Conservation (phyloP, 2,329 filamentous ascomycete genomes). For the Pyricularia grisea region DNA sequence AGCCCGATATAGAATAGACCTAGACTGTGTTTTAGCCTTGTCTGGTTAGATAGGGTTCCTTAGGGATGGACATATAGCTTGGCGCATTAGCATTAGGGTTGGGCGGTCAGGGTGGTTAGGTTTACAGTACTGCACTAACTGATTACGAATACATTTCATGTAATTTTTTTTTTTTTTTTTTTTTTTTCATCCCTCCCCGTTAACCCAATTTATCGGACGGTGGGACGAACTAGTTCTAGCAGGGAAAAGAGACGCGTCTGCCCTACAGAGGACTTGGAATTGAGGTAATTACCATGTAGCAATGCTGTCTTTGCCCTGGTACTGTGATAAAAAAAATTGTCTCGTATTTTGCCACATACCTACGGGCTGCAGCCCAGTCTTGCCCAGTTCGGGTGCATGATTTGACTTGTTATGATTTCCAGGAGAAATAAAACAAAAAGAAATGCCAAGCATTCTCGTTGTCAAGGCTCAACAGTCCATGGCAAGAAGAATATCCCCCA, state of each 20-base stretch:
- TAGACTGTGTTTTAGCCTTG: background rate
- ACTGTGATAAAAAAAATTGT: background rate
- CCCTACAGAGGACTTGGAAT: background rate
- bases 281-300: background rate
- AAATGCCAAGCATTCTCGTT: no score
- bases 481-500: no score
- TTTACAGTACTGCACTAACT: background rate
- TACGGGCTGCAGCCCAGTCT: background rate
- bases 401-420: no score
- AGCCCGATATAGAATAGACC: background rate
- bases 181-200: background rate
- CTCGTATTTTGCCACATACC: background rate
- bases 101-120: background rate
- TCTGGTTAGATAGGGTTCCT: background rate
- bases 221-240: background rate
- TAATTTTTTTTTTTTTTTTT: background rate
- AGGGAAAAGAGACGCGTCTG: background rate
- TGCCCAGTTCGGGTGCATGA: no score
- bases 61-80: background rate
- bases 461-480: no score
- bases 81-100: background rate
- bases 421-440: no score
- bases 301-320: background rate
- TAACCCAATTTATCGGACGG: background rate
- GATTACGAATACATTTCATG: background rate